These are phyloP conservation scores for Arthrocladium fulminans DNA, from an alignment of 2,329 filamentous ascomycete genomes.

Conservation along the genomic window DNA sequence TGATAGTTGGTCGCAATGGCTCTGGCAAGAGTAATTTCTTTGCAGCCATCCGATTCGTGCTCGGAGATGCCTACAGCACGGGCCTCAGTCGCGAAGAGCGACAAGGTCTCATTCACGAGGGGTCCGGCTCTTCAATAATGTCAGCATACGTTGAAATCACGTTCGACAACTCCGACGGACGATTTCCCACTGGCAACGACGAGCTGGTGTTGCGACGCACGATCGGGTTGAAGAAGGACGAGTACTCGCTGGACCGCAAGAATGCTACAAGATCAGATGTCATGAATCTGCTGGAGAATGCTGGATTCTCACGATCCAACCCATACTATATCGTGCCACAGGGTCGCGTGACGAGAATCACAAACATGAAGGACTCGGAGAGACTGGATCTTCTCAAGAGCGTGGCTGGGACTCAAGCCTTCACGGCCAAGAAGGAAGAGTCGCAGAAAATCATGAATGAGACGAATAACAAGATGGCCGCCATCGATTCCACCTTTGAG, in stretches of 20 bases:
- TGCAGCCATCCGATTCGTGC: slow-evolving; percentile 93
- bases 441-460: slow-evolving; percentile 95
- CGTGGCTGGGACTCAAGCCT: slow-evolving; percentile 95
- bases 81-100: slow-evolving; percentile 85
- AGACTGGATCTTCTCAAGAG: slow-evolving; percentile 86
- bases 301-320: slow-evolving; percentile 92
- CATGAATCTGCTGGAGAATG: slow-evolving; percentile 88
- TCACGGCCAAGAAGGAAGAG: slow-evolving; percentile 83
- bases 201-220: slow-evolving; percentile 87
- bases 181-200: slow-evolving; percentile 85
- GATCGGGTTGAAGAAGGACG: slow-evolving; percentile 95
- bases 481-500: slow-evolving; percentile 85
- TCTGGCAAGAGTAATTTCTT: slow-evolving; percentile 99
- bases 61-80: slow-evolving; percentile 94
- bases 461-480: slow-evolving; percentile 85
- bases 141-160: slow-evolving; percentile 99
- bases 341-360: slow-evolving; percentile 87
- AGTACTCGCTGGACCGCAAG: slow-evolving; percentile 95
- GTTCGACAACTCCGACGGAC: slow-evolving; percentile 94
- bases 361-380: slow-evolving; percentile 97
- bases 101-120: slow-evolving; percentile 92
- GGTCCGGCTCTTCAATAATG: slow-evolving; percentile 94
- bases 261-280: slow-evolving; percentile 92
- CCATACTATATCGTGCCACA: slow-evolving; percentile 99
- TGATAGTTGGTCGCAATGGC: slow-evolving; percentile 97